phyloP scores from a whole-genome alignment of 208 protist species.

The Phytomonas sp. region DNA sequence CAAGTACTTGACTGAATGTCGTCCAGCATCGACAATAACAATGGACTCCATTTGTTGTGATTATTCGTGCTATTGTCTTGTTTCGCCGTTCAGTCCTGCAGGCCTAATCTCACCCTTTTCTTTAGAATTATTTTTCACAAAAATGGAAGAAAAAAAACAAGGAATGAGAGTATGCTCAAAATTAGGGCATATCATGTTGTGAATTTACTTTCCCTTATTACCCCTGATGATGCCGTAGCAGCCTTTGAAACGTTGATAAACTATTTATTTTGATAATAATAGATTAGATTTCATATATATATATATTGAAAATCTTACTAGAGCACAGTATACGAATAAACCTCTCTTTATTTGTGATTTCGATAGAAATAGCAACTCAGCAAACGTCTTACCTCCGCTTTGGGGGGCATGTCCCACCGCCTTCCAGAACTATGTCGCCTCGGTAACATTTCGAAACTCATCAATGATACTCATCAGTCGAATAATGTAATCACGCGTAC shows the following conservation, averaged over 20 bases:
- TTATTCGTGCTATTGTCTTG: neutral
- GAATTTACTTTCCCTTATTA: neutral
- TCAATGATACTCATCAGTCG: conserved; percentile 54
- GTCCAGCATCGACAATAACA: conserved; percentile 47
- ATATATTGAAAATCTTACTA: neutral
- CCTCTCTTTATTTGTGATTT: neutral
- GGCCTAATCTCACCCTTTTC: neutral
- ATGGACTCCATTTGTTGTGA: conserved; percentile 20
- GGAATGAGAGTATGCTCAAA: neutral
- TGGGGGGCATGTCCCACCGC: neutral
- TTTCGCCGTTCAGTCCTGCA: no score
- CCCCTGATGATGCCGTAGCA: neutral
- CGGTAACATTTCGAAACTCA: conserved; percentile 53
- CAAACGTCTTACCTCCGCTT: neutral
- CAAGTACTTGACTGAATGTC: conserved; percentile 51
- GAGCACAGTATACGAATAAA: neutral
- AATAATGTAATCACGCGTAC: conserved; percentile 55
- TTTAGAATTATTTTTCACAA: neutral
- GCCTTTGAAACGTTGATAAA: neutral
- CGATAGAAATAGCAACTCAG: neutral
- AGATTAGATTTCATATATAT: neutral
- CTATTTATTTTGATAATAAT: neutral
- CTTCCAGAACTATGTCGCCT: neutral
- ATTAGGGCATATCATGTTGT: neutral
- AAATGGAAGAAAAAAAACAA: conserved; percentile 1